Conservation (phyloP, 2,329 filamentous ascomycete species). For the Biscogniauxia marginata region DNA sequence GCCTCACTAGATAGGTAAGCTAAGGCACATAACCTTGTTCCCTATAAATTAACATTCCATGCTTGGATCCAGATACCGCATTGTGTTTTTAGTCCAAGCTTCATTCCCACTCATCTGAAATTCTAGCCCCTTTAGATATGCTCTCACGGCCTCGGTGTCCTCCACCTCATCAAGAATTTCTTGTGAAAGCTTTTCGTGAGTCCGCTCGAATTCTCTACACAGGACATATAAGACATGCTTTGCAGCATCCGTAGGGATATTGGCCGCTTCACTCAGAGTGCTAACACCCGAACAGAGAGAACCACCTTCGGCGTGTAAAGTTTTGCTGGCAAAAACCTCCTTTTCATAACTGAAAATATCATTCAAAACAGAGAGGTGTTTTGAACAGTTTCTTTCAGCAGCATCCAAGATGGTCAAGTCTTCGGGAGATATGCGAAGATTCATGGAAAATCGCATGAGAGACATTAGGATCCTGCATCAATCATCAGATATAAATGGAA, state of each 20-base stretch:
- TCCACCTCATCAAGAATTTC: too few relatives aligned
- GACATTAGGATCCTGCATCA: neutral
- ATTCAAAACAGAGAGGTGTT: conserved; percentile 38
- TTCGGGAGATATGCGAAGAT: conserved; percentile 21
- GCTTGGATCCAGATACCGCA: too few relatives aligned
- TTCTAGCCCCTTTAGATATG: conserved; percentile 35
- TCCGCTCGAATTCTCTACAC: conserved; percentile 13
- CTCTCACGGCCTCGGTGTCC: conserved; percentile 9
- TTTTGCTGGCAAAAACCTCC: conserved; percentile 25
- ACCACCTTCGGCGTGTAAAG: conserved; percentile 24
- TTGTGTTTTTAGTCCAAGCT: too few relatives aligned
- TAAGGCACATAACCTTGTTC: too few relatives aligned
- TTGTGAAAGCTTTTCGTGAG: too few relatives aligned
- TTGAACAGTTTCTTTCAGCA: conserved; percentile 33
- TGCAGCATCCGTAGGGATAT: conserved; percentile 15
- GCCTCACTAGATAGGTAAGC: too few relatives aligned
- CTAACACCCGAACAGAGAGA: conserved; percentile 33
- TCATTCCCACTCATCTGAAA: conserved; percentile 30
- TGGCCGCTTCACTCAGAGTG: conserved; percentile 26
- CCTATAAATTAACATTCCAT: too few relatives aligned
- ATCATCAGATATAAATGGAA: too few relatives aligned
- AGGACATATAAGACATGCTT: conserved; percentile 19
- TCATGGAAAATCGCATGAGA: conserved; percentile 35
- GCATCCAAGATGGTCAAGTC: conserved; percentile 24
- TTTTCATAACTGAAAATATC: conserved; percentile 40